Base-by-base conservation (phyloP, 2,329 filamentous ascomycete species). In the Penicillium sp. region DNA sequence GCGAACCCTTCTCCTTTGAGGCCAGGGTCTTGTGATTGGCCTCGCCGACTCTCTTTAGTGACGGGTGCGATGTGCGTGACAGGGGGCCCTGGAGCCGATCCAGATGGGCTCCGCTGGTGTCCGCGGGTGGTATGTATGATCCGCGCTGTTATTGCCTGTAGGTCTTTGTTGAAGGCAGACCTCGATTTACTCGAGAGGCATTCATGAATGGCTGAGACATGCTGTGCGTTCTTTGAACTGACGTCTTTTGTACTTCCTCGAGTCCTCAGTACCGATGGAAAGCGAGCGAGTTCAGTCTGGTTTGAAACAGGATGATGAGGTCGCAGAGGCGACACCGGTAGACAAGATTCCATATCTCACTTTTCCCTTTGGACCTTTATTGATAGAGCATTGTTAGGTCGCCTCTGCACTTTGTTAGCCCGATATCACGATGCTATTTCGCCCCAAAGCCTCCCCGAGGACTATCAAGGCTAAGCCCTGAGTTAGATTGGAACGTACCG, bases 231-330 rank as follows among this genome's bases (percentile, higher is more conserved):
- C 47, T 36, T 38, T 1, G 38, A 23, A 11, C 18, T 42, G n/a
- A 40, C 52, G 32, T 13, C n/a, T 2, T 23, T 47, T 3, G 47
- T 44, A 9, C 26, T 47, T 1, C 18, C 27, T 7, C 50, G 43
- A 27, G 57, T 38, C 26, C 53, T 53, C 1, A 60, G 36, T n/a
- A 57, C 53, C 3, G 52, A 50, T 8, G 54, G 57, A 8, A 51
- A 51, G 14, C 30, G 23, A 26, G 4, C 39, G 18, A 56, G 38
- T 16, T 55, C 45, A 30, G 45, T 54, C 40, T 44, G 18, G 7
- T 7, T 43, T 13, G 43, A 23, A 27, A 14, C 3, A 13, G n/a
- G 38, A 34, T 34, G 40, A 27, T 47, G 55, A 29, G 39, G 35
- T 32, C 45, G 38, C 42, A 48, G 19, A 19, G 53, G 43, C 19